A percentile compares a stretch with the other conserved stretches of the same genome.
Evolutionary conservation across 1,284 basidiomycete genomes (phyloP).

Genomic region (Malassezia vespertilionis): DNA sequence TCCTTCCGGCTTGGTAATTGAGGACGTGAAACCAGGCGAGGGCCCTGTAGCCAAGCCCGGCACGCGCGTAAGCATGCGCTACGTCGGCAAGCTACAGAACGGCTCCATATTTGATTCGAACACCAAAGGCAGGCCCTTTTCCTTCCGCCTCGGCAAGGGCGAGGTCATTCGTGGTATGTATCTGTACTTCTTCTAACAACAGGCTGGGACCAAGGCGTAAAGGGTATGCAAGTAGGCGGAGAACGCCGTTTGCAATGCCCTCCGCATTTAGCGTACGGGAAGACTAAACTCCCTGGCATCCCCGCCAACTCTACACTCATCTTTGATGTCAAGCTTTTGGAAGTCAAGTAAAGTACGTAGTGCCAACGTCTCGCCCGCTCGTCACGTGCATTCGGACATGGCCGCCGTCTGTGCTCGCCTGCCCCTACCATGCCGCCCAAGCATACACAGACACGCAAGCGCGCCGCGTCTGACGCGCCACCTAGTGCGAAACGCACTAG

Average conservation of each 20-base stretch:
- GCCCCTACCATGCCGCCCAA: slow-evolving; percentile 15
- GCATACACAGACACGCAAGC: slow-evolving; percentile 15
- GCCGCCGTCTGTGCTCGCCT: not conserved
- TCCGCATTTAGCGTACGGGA: slow-evolving; percentile 52
- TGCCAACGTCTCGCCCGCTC: not conserved
- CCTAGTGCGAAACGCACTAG: slow-evolving; percentile 4
- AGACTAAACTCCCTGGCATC: slow-evolving; percentile 51
- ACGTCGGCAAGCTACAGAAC: slow-evolving; percentile 73
- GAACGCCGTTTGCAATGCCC: slow-evolving; percentile 75
- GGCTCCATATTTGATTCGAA: slow-evolving; percentile 84
- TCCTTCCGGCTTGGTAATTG: slow-evolving; percentile 64
- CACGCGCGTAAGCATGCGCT: slow-evolving; percentile 71
- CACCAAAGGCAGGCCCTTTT: slow-evolving; percentile 75
- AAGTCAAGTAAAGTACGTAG: slow-evolving; percentile 48
- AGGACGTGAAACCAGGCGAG: slow-evolving; percentile 66
- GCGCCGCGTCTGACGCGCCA: slow-evolving; percentile 25
- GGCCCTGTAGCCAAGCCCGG: slow-evolving; percentile 78
- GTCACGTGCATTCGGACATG: no score
- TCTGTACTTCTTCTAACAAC: not conserved
- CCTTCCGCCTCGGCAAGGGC: slow-evolving; percentile 71
- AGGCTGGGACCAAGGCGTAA: slow-evolving; percentile 76
- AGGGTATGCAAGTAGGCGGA: slow-evolving; percentile 81
- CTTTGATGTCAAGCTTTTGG: slow-evolving; percentile 54
- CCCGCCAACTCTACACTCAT: slow-evolving; percentile 52
- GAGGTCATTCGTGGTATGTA: slow-evolving; percentile 75